Evolutionary conservation across 495 filamentous ascomycete genomes (phyloP).

Genomic region (Articulospora tetracladia): DNA sequence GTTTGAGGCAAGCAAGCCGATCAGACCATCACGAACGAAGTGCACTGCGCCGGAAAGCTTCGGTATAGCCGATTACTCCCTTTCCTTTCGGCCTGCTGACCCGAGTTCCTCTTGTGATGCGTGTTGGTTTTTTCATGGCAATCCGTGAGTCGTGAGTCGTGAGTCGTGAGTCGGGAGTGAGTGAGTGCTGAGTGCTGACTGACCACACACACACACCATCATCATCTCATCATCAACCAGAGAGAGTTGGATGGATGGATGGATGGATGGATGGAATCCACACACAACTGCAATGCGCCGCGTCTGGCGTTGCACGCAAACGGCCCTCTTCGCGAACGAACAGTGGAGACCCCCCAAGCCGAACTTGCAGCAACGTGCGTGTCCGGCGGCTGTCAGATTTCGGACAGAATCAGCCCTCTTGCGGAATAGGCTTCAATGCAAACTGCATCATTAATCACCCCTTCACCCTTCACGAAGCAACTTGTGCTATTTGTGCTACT

Average conservation of each 20-base stretch:
- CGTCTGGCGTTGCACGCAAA: conserved; percentile 2
- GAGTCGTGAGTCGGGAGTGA: too few relatives aligned
- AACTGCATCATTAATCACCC: too few relatives aligned
- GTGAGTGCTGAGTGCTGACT: too few relatives aligned
- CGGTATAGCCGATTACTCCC: neutral
- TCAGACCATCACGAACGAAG: neutral
- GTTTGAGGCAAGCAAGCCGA: neutral
- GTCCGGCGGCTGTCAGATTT: neutral
- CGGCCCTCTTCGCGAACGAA: neutral
- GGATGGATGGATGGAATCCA: too few relatives aligned
- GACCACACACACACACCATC: too few relatives aligned
- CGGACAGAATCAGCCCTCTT: neutral
- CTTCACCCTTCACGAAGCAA: too few relatives aligned
- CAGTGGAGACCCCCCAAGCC: neutral
- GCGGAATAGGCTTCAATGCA: neutral
- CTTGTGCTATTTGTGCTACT: neutral
- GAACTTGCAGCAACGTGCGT: neutral
- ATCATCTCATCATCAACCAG: too few relatives aligned
- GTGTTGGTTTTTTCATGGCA: neutral
- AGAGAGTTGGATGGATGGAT: too few relatives aligned
- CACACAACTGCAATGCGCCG: neutral
- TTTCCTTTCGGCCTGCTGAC: conserved; percentile 3
- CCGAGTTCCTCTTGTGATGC: neutral
- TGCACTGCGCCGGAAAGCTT: neutral
- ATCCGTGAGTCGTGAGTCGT: too few relatives aligned